Evolutionary conservation across 1,139 yeast genomes (phyloP).

Genomic region (Suhomyces kunorum): DNA sequence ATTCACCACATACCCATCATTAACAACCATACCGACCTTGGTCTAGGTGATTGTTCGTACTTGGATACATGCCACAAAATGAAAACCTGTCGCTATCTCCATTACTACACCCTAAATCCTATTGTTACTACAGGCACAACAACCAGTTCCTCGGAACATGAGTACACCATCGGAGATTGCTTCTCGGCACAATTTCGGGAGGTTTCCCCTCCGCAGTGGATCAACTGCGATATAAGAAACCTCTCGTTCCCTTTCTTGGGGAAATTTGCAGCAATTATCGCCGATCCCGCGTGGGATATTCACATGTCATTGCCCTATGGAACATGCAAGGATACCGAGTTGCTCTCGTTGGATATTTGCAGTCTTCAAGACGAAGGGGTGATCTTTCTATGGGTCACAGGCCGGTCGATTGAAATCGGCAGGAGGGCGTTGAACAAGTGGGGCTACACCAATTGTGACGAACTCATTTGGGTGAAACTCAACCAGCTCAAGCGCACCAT

Average conservation of each 20-base stretch:
- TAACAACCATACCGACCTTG: slow-evolving; percentile 55
- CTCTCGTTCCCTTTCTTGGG: slow-evolving; percentile 73
- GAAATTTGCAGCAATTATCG: slow-evolving; percentile 81
- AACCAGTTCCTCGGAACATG: slow-evolving; percentile 23
- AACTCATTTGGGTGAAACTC: slow-evolving; percentile 86
- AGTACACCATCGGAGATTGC: slow-evolving; percentile 61
- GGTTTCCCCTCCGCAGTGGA: slow-evolving; percentile 73
- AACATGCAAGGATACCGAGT: slow-evolving; percentile 71
- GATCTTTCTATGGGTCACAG: slow-evolving; percentile 89
- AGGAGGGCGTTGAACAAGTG: slow-evolving; percentile 71
- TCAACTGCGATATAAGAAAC: slow-evolving; percentile 75
- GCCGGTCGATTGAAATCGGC: slow-evolving; percentile 87
- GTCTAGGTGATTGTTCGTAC: slow-evolving; percentile 91
- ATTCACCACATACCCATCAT: slow-evolving; percentile 67
- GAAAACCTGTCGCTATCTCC: slow-evolving; percentile 77
- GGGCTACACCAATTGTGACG: slow-evolving; percentile 82
- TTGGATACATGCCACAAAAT: slow-evolving; percentile 91
- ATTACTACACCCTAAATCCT: slow-evolving; percentile 68
- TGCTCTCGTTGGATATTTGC: slow-evolving; percentile 64
- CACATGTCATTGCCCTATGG: slow-evolving; percentile 83
- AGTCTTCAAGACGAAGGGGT: slow-evolving; percentile 81
- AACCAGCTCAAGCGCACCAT: slow-evolving; percentile 86
- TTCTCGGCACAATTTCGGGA: slow-evolving; percentile 34
- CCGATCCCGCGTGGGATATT: slow-evolving; percentile 92
- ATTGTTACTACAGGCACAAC: not conserved